Evolutionary conservation across 2,329 filamentous ascomycete species (phyloP), one percentile per base, ranked within the genome.

Genomic region (Aspergillus terreus): DNA sequence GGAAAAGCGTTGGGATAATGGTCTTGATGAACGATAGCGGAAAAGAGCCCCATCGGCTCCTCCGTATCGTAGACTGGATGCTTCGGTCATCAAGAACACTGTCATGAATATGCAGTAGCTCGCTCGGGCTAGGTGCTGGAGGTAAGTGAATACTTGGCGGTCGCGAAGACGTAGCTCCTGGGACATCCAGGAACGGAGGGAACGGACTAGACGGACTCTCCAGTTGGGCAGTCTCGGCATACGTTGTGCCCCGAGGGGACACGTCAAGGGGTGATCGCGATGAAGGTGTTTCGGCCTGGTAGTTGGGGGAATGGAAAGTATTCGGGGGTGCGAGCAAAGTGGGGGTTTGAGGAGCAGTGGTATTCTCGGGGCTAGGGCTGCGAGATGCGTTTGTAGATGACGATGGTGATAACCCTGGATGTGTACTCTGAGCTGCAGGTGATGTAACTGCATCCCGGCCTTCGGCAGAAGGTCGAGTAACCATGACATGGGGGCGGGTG

Each of bases 41-140:
- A 4, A 73, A 76, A 66, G 91, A 88, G 2, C 91, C 91, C 91
- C 92, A 96, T 87, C 90, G 95, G 43, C 70, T 78, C 40, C 88
- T 76, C 5, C 70, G 70, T 47, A 69, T 73, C 36, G 67, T 58
- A 32, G 56, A 52, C 17, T 72, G 68, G 44, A 56, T 51, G 12
- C 58, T 53, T 72, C 80, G 60, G 71, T 79, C 47, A 63, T 75
- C 50, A 49, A 68, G 62, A 57, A 76, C 52, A 49, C 58, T 51
- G 41, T 68, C 63, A 41, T 65, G 61, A 12, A 66, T 49, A 2
- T 67, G 56, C 6, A 69, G 45, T 21, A 50, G 51, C 45, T 69
- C 64, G 9, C 65, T 61, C 57, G 45, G 74, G 53, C 55, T 78
- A 70, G 41, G 80, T 65, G 71, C 70, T 19, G 74, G 72, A 57